Conservation (phyloP, 2,329 filamentous ascomycete genomes). For the Aotearoamyces nothofagi region DNA sequence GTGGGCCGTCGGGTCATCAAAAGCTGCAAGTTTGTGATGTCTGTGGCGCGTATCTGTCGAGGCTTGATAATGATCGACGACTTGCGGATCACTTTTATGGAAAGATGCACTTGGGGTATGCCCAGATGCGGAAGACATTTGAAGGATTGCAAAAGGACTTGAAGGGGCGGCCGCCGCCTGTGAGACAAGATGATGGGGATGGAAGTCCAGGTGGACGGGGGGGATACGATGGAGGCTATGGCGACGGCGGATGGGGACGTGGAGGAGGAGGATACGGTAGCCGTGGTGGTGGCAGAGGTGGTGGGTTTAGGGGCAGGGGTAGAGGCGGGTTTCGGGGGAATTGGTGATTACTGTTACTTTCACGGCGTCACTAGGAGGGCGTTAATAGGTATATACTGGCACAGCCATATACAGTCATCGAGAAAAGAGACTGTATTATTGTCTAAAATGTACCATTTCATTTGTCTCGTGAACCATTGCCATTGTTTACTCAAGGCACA, state of each 20-base stretch:
- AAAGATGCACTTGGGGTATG: conserved; percentile 98
- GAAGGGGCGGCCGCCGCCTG: conserved; percentile 50
- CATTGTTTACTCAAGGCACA: too few relatives aligned
- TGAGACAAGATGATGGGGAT: conserved; percentile 34
- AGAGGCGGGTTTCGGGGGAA: conserved; percentile 11
- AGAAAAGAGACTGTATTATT: too few relatives aligned
- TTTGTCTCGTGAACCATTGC: too few relatives aligned
- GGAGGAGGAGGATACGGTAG: conserved; percentile 19
- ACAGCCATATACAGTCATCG: too few relatives aligned
- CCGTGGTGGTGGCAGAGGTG: conserved; percentile 22
- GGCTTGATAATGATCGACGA: conserved; percentile 86
- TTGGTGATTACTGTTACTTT: not conserved
- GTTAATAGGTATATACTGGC: too few relatives aligned
- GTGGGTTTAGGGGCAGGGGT: conserved; percentile 11
- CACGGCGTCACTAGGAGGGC: too few relatives aligned
- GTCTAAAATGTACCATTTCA: too few relatives aligned
- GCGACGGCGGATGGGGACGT: conserved; percentile 20
- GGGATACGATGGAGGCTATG: conserved; percentile 38
- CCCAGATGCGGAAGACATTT: conserved; percentile 91
- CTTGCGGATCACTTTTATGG: conserved; percentile 97
- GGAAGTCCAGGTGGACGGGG: conserved; percentile 32
- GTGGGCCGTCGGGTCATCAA: conserved; percentile 85
- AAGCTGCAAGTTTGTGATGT: conserved; percentile 98
- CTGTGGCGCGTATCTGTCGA: conserved; percentile 83
- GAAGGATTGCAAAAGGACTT: conserved; percentile 79